phyloP scores from a whole-genome alignment of 2,329 filamentous ascomycete genomes.

The Beauveria sp. region DNA sequence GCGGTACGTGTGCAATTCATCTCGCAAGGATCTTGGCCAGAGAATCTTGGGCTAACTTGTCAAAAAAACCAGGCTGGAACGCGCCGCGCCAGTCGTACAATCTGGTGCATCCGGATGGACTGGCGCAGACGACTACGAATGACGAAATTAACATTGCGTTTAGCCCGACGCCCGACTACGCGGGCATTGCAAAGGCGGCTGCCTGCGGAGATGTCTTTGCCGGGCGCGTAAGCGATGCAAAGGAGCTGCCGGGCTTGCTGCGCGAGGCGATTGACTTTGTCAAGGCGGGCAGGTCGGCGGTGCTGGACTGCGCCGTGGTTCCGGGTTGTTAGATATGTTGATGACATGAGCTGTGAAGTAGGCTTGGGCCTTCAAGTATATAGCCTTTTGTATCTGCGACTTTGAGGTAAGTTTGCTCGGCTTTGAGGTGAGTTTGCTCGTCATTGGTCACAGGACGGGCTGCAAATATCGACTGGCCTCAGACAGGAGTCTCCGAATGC shows the following conservation, averaged over 20 bases:
- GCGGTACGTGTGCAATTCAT: conserved; percentile 29
- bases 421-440: too few relatives aligned
- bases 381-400: too few relatives aligned
- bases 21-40: background rate
- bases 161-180: conserved; percentile 49
- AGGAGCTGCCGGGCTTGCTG: conserved; percentile 39
- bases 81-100: conserved; percentile 49
- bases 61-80: conserved; percentile 38
- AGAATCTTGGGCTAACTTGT: conserved; percentile 10
- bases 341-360: too few relatives aligned
- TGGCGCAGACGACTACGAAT: conserved; percentile 47
- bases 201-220: conserved; percentile 46
- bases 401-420: too few relatives aligned
- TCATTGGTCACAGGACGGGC: too few relatives aligned
- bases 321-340: background rate
- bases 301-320: conserved; percentile 42
- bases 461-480: too few relatives aligned
- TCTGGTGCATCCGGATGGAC: conserved; percentile 50
- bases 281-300: conserved; percentile 41
- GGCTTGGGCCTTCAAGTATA: too few relatives aligned
- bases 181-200: conserved; percentile 53
- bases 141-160: conserved; percentile 58
- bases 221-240: conserved; percentile 37
- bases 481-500: too few relatives aligned
- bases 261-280: conserved; percentile 44